Base-by-base conservation (phyloP, 805 yeast genomes). In the Wickerhamomyces bisporus region DNA sequence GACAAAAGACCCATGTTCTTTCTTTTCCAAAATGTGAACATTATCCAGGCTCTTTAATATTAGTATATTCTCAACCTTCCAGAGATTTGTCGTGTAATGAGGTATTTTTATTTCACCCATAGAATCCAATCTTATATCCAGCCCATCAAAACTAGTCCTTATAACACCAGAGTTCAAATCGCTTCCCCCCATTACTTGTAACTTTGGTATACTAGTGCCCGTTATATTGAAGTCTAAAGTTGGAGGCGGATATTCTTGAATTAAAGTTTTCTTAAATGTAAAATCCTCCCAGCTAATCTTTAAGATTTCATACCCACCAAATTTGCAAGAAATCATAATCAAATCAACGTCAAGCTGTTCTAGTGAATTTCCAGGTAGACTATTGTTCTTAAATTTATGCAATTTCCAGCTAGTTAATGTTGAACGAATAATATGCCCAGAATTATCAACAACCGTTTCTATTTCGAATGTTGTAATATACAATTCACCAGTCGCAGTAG, bases 151-250 rank as follows among this genome's bases (percentile, higher is more conserved):
- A 28, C 47, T 49, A 0, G 59, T 53, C 15, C 44, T 36, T 0
- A 54, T 43, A 2, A 50, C 19, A 1, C 59, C 59, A 14, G 42
- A 42, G 8, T 33, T 19, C 27, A 47, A 30, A 3, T 42, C 42
- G 11, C 34, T 25, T 1, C 58, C 59, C 6, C 59, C 59, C 18
- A 48, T 39, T 2, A 40, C 36, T 33, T 53, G 58, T 6, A 54
- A 12, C 26, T 54, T 54, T 3, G 55, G 55, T 3, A 42, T 16
- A 4, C 23, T 20, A 1, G 48, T 33, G 0, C 55, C 55, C 2
- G 50, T 34, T 8, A 53, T 33, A 20, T 50, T 48, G 23, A 54
- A 38, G 26, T 54, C 59, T 24, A 53, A 26, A 3, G 53, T 38
- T 4, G 59, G 50, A 2, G 48, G 49, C 2, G 47, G 34, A 9